Conservation (phyloP, 2,329 filamentous ascomycete species). For the Bipolaris sorokiniana region DNA sequence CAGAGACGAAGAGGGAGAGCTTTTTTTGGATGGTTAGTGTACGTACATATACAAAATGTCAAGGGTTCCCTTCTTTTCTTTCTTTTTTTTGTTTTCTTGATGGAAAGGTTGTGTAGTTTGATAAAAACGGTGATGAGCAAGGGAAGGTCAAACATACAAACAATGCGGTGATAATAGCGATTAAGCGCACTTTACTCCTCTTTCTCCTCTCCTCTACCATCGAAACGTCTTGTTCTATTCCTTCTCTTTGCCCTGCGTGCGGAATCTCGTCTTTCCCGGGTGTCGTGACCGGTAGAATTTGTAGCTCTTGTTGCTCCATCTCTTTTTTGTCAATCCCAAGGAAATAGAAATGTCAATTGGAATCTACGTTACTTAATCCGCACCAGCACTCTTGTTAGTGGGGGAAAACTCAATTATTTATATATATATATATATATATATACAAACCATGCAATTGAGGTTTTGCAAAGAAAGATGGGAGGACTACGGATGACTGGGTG, state of each 20-base stretch:
- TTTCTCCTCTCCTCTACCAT: conserved; percentile 17
- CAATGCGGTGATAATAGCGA: conserved; percentile 40
- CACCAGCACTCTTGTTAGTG: too few relatives aligned
- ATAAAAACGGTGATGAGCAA: neutral
- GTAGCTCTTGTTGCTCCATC: neutral
- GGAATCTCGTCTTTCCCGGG: neutral
- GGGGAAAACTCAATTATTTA: neutral
- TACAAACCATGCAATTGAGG: too few relatives aligned
- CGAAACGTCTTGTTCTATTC: conserved; percentile 1
- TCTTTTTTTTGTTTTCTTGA: neutral
- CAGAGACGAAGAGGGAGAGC: conserved; percentile 52
- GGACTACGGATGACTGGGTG: too few relatives aligned
- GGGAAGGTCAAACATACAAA: conserved; percentile 33
- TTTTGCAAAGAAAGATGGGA: too few relatives aligned
- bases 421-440: neutral
- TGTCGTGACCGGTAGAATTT: neutral
- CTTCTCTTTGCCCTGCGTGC: neutral
- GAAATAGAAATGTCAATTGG: neutral
- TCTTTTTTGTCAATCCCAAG: neutral
- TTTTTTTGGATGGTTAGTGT: conserved; percentile 12
- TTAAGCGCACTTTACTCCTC: conserved; percentile 35
- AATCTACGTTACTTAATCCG: neutral
- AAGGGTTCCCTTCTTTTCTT: neutral
- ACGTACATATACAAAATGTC: neutral
- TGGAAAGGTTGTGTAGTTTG: neutral